These are phyloP conservation scores for Pecoramyces ruminantium DNA, from an alignment of 192 early-diverging fungal species.

Conservation along the genomic window DNA sequence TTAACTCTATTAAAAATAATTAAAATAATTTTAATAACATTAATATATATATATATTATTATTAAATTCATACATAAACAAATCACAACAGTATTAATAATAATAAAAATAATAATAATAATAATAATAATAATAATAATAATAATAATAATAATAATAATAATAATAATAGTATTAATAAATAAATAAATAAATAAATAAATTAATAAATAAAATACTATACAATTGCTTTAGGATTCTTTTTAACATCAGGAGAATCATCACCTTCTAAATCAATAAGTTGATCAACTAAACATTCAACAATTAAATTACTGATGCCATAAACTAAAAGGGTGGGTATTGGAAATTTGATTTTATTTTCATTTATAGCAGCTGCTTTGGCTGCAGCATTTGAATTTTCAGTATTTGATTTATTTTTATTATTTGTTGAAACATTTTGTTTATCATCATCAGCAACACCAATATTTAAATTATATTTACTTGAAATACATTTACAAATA, in stretches of 20 bases:
- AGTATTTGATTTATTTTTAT: background rate
- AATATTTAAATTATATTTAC: background rate
- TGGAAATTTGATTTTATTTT: constrained; percentile 1
- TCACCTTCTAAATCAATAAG: constrained; percentile 41
- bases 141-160: no score
- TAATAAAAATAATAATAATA: no score
- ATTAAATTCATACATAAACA: no score
- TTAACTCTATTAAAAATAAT: no score
- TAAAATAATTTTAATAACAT: no score
- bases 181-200: no score
- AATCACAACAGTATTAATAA: no score
- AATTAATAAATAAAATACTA: no score
- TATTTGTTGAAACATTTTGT: background rate
- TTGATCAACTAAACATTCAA: constrained; percentile 59
- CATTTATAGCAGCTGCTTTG: background rate
- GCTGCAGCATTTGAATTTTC: background rate
- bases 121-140: no score
- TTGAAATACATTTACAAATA: background rate
- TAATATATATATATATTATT: no score
- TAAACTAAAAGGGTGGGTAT: constrained; percentile 3
- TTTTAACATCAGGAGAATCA: background rate
- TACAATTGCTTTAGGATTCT: background rate
- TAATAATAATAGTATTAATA: no score
- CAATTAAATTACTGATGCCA: constrained; percentile 33
- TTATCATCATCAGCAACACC: background rate